These are phyloP conservation scores for Aspergillus fumigatiaffinis DNA, from an alignment of 2,329 filamentous ascomycete genomes.

Conservation along the genomic window DNA sequence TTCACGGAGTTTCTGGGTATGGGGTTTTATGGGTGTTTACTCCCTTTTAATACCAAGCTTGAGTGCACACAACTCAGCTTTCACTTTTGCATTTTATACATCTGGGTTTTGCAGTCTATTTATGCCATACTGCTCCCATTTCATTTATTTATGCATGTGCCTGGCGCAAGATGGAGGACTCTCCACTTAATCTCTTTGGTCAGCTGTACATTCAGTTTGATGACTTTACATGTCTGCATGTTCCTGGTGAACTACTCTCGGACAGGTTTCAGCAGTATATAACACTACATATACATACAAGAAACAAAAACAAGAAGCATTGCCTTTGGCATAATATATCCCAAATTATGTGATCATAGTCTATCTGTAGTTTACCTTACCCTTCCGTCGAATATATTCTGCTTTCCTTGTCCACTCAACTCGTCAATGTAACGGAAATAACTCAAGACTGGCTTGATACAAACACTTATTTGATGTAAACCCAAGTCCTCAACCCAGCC, in stretches of 20 bases:
- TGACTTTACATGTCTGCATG: background rate
- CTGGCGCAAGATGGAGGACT: background rate
- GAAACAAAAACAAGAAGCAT: background rate
- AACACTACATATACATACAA: background rate
- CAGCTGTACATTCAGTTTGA: constrained; percentile 2
- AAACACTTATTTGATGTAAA: background rate
- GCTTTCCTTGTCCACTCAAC: no score
- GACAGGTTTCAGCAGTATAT: background rate
- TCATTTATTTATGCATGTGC: background rate
- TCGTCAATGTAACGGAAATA: background rate
- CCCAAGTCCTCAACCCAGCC: background rate
- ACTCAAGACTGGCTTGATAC: background rate
- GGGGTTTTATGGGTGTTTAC: constrained; percentile 9
- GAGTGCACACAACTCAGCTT: background rate
- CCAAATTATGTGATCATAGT: background rate
- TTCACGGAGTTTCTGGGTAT: constrained; percentile 11
- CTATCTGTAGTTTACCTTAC: background rate
- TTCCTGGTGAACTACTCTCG: background rate
- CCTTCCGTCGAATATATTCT: background rate
- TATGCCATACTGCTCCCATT: background rate
- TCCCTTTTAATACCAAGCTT: constrained; percentile 8
- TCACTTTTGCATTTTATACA: background rate
- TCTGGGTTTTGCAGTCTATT: background rate
- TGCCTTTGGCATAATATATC: background rate
- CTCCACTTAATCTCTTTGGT: constrained; percentile 3